Percentiles rank a stretch among this genome's conserved stretches.
These are phyloP conservation scores for Ampelocalamus luodianensis DNA, from an alignment of 176 grass and related monocot genomes.

Conservation along the genomic window DNA sequence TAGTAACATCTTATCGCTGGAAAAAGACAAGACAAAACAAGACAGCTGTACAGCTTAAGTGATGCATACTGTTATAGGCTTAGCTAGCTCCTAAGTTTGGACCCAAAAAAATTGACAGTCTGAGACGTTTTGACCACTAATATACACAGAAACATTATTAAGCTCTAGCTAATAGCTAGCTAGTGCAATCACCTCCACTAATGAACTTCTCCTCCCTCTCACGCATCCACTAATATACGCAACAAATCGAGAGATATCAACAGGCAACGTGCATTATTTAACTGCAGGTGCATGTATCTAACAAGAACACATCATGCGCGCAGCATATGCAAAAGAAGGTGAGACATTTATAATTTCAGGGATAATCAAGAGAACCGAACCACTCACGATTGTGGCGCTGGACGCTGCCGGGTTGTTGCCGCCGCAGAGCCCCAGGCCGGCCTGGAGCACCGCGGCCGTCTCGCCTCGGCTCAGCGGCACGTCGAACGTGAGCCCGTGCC, in stretches of 20 bases:
- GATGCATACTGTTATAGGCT: background rate
- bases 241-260: background rate
- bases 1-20: background rate
- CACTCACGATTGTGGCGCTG: background rate
- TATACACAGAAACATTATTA: background rate
- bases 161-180: background rate
- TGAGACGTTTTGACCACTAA: background rate
- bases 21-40: conserved; percentile 5
- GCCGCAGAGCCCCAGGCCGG: background rate
- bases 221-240: background rate
- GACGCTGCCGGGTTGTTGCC: background rate
- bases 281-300: background rate
- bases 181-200: background rate
- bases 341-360: background rate
- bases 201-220: background rate
- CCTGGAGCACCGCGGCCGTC: background rate
- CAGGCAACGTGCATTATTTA: background rate
- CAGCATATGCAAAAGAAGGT: background rate
- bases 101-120: conserved; percentile 13
- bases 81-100: conserved; percentile 34
- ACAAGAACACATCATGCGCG: background rate
- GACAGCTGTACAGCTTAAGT: background rate
- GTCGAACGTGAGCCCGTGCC: conserved; percentile 52
- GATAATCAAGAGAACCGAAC: background rate
- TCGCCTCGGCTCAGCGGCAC: conserved; percentile 52